Evolutionary conservation across 306 rosid species (phyloP).

Genomic region (Fagus sylvatica): DNA sequence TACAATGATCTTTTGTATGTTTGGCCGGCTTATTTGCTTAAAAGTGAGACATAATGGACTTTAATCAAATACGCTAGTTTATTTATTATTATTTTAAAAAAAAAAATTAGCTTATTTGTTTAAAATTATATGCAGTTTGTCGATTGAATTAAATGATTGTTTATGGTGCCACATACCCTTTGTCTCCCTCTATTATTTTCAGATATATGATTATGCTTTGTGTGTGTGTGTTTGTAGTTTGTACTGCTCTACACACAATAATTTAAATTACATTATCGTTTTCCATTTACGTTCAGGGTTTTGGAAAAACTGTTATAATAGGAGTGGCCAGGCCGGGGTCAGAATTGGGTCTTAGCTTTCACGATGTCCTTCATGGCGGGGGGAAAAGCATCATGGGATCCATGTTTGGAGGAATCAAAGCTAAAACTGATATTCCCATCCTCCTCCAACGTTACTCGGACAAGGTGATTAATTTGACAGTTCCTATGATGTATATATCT

Average conservation of each 20-base stretch:
- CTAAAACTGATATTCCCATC: constrained; percentile 65
- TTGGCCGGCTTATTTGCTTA: no score
- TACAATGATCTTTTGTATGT: no score
- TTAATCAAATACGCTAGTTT: no score
- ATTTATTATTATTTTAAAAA: no score
- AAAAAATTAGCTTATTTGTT: no score
- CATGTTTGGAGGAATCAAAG: constrained; percentile 78
- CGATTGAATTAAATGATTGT: not conserved
- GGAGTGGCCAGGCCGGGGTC: constrained; percentile 76
- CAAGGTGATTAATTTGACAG: constrained; percentile 47
- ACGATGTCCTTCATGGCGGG: constrained; percentile 46
- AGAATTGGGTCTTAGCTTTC: constrained; percentile 36
- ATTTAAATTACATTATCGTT: not conserved
- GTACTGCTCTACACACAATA: no score
- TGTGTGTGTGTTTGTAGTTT: no score
- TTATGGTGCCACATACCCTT: not conserved
- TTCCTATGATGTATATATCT: not conserved
- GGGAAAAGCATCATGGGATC: constrained; percentile 67
- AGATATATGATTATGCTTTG: no score
- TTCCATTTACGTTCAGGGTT: constrained; percentile 47
- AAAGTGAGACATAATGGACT: no score
- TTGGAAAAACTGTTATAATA: constrained; percentile 81
- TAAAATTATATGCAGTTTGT: not conserved
- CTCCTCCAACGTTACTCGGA: constrained; percentile 70
- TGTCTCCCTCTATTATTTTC: not conserved